Evolutionary conservation across 257 asterid species (phyloP).

Genomic region (Fraxinus cuspidata): DNA sequence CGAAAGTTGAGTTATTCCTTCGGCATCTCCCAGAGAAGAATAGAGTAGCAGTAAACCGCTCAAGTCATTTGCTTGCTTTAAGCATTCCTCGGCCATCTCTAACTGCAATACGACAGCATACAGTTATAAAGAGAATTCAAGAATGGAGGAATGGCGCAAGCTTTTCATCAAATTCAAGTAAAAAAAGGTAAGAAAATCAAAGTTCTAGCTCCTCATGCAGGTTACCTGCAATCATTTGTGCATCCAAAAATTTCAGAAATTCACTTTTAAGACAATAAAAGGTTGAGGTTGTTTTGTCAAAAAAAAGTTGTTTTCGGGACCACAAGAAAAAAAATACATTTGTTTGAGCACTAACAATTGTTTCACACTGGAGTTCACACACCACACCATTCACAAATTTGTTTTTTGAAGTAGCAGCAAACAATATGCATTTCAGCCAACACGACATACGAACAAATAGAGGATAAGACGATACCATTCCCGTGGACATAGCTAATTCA

Average conservation of each 20-base stretch:
- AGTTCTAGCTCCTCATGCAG: background rate
- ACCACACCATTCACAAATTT: background rate
- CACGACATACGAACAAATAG: background rate
- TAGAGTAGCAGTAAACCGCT: conserved; percentile 89
- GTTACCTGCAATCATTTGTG: background rate
- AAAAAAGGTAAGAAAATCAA: background rate
- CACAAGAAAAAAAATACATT: background rate
- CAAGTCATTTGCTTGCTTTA: conserved; percentile 92
- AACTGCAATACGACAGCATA: conserved; percentile 52
- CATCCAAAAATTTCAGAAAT: conserved; percentile 4
- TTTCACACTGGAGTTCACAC: background rate
- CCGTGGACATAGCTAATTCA: conserved; percentile 91
- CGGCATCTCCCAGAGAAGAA: conserved; percentile 86
- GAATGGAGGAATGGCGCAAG: background rate
- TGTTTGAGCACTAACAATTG: background rate
- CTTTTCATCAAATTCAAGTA: background rate
- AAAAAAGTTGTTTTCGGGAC: background rate
- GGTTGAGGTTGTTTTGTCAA: background rate
- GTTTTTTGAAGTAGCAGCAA: conserved; percentile 1
- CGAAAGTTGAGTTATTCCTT: conserved; percentile 73
- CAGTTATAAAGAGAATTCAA: conserved; percentile 10
- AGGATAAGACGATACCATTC: conserved; percentile 61
- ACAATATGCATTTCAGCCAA: conserved; percentile 21
- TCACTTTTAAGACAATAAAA: conserved; percentile 3
- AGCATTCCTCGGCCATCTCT: conserved; percentile 86